Evolutionary conservation across 2,329 filamentous ascomycete species (phyloP).

Genomic region (Bipolaris cookei): DNA sequence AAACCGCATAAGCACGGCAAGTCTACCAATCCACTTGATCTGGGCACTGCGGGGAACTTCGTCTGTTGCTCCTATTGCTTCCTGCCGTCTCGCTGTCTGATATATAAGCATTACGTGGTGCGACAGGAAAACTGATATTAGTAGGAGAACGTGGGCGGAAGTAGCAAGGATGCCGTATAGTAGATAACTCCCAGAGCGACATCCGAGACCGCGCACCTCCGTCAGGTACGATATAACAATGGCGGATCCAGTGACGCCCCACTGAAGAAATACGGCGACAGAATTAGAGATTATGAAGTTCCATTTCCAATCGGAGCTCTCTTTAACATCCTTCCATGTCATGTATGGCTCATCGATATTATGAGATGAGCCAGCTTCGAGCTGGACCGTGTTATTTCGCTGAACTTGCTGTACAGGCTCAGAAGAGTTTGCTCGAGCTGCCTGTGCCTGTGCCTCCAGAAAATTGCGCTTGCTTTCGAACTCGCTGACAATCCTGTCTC

Average conservation of each 20-base stretch:
- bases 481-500: background rate
- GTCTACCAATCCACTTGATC: constrained; percentile 2
- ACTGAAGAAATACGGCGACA: background rate
- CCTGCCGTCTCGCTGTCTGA: background rate
- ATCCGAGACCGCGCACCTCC: constrained; percentile 5
- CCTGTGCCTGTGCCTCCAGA: background rate
- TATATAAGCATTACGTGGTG: constrained; percentile 2
- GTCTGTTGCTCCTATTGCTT: background rate
- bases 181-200: constrained; percentile 6
- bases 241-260: constrained; percentile 3
- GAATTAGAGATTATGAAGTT: background rate
- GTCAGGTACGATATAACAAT: constrained; percentile 7
- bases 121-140: background rate
- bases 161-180: constrained; percentile 3
- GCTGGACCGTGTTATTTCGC: background rate
- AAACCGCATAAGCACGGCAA: background rate
- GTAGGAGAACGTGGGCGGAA: background rate
- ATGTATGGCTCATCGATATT: background rate
- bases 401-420: background rate
- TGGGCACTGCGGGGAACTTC: background rate
- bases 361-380: background rate
- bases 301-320: background rate
- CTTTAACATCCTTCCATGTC: constrained; percentile 1
- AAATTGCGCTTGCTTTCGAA: background rate
- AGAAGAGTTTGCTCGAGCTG: background rate